Percentiles rank a stretch among this genome's conserved stretches.
Evolutionary conservation across 1,284 basidiomycete species (phyloP).

Genomic region (Fomitopsis betulina): DNA sequence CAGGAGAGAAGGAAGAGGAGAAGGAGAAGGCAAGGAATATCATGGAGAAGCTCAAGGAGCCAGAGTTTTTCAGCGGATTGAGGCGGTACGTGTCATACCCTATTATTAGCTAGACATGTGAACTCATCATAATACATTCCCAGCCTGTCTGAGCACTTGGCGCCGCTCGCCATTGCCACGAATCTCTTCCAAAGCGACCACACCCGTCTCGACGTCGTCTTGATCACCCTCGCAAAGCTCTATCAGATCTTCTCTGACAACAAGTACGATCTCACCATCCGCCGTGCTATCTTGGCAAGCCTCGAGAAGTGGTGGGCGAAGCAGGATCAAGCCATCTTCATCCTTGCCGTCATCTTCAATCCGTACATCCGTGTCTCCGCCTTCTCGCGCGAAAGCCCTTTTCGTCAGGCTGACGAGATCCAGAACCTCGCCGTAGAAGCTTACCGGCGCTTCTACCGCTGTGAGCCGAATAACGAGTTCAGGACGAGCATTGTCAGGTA

Average conservation of each 20-base stretch:
- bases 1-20: conserved; percentile 13
- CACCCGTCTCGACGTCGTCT: conserved; percentile 33
- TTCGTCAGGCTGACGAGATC: background rate
- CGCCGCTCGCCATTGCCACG: conserved; percentile 35
- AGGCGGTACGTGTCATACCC: background rate
- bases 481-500: conserved; percentile 1
- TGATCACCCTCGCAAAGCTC: conserved; percentile 32
- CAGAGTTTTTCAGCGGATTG: background rate
- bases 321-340: conserved; percentile 38
- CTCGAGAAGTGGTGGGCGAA: conserved; percentile 37
- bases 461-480: background rate
- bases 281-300: conserved; percentile 26
- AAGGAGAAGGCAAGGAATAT: conserved; percentile 24
- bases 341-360: conserved; percentile 37
- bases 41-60: conserved; percentile 5
- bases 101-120: background rate
- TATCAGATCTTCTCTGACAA: conserved; percentile 14
- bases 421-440: conserved; percentile 2
- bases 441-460: conserved; percentile 2
- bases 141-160: conserved; percentile 29
- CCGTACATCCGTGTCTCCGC: conserved; percentile 22
- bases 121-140: background rate
- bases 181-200: conserved; percentile 32
- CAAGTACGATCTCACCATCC: conserved; percentile 13
- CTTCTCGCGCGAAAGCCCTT: conserved; percentile 8